A percentile compares a stretch with the other conserved stretches of the same genome.
These are phyloP conservation scores for Gastrolobium bilobum DNA, from an alignment of 306 rosid genomes.

Conservation along the genomic window DNA sequence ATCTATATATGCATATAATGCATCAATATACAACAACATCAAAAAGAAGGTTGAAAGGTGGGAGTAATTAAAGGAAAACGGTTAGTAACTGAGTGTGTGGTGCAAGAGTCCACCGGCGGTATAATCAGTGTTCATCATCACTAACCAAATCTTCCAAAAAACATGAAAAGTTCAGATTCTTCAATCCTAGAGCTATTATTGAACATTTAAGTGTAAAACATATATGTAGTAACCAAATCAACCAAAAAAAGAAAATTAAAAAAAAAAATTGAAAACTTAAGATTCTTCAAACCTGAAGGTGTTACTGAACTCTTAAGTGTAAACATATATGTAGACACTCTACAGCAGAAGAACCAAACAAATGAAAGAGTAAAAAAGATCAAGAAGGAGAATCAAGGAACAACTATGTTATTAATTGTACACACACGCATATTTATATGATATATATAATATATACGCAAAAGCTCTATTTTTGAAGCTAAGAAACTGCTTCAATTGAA, in stretches of 20 bases:
- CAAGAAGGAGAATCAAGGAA: background rate
- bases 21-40: background rate
- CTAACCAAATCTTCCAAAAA: background rate
- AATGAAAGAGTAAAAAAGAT: background rate
- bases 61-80: background rate
- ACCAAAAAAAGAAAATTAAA: too few species aligned
- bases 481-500: background rate
- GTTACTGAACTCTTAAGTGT: too few species aligned
- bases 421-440: too few species aligned
- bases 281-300: too few species aligned
- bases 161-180: background rate
- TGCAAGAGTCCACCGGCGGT: too few species aligned
- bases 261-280: too few species aligned
- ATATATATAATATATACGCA: too few species aligned
- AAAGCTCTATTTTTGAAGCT: too few species aligned
- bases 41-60: slow-evolving; percentile 3
- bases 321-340: too few species aligned
- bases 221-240: background rate
- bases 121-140: background rate
- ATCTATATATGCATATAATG: background rate
- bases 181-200: background rate
- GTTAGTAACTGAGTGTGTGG: background rate
- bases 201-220: background rate
- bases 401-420: too few species aligned
- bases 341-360: background rate